phyloP scores from a whole-genome alignment of 1,284 basidiomycete species.

The Trametes pubescens region DNA sequence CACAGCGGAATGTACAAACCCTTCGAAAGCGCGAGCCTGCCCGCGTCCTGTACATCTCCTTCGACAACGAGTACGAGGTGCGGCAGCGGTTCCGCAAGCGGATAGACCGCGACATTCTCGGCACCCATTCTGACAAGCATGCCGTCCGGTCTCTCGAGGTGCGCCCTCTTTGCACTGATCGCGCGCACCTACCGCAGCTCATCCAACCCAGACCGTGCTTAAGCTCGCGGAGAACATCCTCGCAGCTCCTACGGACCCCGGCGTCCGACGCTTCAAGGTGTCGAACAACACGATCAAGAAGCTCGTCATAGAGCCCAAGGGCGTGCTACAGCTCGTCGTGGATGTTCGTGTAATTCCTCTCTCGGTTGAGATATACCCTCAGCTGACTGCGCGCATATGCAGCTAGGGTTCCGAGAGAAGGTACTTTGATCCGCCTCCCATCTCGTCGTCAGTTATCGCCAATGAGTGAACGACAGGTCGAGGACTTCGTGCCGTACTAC shows the following conservation, averaged over 20 bases:
- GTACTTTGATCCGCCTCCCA: conserved; percentile 42
- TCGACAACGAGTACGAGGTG: conserved; percentile 19
- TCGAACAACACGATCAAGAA: conserved; percentile 70
- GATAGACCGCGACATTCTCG: conserved; percentile 23
- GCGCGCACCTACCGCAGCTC: not conserved
- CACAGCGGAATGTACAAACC: conserved; percentile 8
- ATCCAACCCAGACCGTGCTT: conserved; percentile 44
- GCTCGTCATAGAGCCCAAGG: conserved; percentile 64
- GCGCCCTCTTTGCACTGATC: not conserved
- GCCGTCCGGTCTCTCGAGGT: conserved; percentile 28
- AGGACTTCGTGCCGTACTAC: conserved; percentile 61
- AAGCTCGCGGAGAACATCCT: conserved; percentile 74
- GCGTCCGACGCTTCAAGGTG: conserved; percentile 72
- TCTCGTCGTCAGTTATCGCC: not conserved
- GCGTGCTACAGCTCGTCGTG: conserved; percentile 76
- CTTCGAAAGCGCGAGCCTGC: conserved; percentile 12
- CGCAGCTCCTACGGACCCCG: conserved; percentile 69
- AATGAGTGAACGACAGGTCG: conserved; percentile 39
- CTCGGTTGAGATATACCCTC: no score
- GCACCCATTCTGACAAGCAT: not conserved
- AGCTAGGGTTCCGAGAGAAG: conserved; percentile 76
- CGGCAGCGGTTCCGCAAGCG: conserved; percentile 20
- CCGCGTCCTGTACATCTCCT: conserved; percentile 19
- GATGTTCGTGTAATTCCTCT: conserved; percentile 35
- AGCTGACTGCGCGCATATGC: not conserved